Base-by-base conservation (phyloP, 257 asterid genomes). In the Rhazya stricta region DNA sequence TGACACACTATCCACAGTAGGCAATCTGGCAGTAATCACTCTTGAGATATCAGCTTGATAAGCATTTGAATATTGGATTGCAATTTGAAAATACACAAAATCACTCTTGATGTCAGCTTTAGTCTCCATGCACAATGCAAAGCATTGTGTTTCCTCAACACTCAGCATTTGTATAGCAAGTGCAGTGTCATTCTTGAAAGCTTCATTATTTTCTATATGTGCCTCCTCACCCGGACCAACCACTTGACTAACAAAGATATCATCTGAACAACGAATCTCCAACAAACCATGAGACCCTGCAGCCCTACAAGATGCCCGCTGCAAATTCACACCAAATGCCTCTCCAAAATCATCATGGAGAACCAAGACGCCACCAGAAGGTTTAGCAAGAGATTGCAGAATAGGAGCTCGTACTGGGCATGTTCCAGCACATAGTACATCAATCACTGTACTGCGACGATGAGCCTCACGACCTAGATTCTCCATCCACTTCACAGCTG, bases 221-320 rank as follows among this genome's bases (percentile, higher is more conserved):
- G 96, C 92, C 91, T 89, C 96, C 87, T 94, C 96, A 34, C 97
- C 98, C 19, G 97, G 98, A 74, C 98, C 98, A 71, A 94, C 81
- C 21, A 94, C 98, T 82, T 94, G 97, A 83, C 84, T 89, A 30
- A 94, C 91, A 72, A 83, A 86, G 61, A 94, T 85, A 82, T 89
- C 85, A 84, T 94, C 97, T 3, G 98, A 94, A 82, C 98, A 94
- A 48, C 96, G 89, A 39, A 94, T 86, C 85, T 91, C 97, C 82
- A 94, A 74, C 77, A 90, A 85, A 79, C 98, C 98, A 79, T 89
- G 90, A 63, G 96, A 94, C 78, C 98, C 98, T 48, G 97, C 89
- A 67, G 98, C 89, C 84, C 97, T 85, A 37, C 83, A 69, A 61
- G 98, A 89, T 72, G 98, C 98, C 80, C 97, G 86, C 89, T 93